Base-by-base conservation (phyloP, 75 land plant genomes). In the Pinus tabuliformis region DNA sequence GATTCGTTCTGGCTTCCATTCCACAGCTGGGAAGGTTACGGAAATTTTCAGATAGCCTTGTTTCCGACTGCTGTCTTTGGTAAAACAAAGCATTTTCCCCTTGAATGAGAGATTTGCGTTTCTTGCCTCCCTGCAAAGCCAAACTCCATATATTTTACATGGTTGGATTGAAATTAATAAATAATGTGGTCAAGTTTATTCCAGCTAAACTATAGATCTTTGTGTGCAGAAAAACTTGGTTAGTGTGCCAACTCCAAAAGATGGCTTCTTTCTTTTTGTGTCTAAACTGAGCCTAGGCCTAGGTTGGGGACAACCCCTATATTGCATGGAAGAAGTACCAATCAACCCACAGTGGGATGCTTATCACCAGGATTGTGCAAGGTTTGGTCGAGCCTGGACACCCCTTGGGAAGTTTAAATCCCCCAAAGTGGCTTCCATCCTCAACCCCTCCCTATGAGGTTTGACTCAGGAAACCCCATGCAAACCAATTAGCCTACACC, bases 41-140 rank as follows among this genome's bases (percentile, higher is more conserved):
- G 42, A 68, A 42, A 37, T 68, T 42, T 68, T 68, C 52, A 39
- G 22, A 42, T 36, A 45, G 12, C 54, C 54, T 9, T 49, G 54
- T 49, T 49, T 9, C 54, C 12, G 54, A 49, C 11, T 11, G 42
- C 52, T 37, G 52, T 8, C 71, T n/a, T 42, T 68, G 71, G 42
- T 68, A 68, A 68, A 68, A 68, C 71, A 68, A 30, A 6, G 71
- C 49, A 68, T 68, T 68, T 68, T 68, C 71, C n/a, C 71, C 71
- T 3, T 68, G 22, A 42, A 42, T 68, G 37, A 45, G 22, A 68
- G 71, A n/a, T 16, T 42, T 68, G 20, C 42, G 52, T 42, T 68
- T 68, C 52, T 68, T 68, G 13, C 71, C 42, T 39, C 71, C 71
- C 71, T 68, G 71, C 22, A 42, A 68, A 42, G 1, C 22, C 71